Percentiles rank a stretch among this genome's conserved stretches.
Evolutionary conservation across 2,329 filamentous ascomycete species (phyloP).

Genomic region (Alternaria triticimaculans): DNA sequence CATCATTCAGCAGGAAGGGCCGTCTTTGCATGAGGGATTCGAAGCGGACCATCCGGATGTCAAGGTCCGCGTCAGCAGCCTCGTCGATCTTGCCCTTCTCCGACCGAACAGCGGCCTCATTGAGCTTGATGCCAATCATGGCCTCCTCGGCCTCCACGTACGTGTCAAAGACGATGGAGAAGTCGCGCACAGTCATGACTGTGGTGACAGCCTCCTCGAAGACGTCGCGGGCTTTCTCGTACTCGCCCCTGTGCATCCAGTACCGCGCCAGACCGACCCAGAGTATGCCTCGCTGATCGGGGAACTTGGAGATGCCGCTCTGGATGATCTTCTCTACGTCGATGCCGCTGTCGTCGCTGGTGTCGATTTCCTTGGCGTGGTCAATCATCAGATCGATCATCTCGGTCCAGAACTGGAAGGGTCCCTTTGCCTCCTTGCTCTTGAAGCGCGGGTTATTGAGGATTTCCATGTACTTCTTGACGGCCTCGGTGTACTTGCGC

Average conservation of each 20-base stretch:
- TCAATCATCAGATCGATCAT: constrained; percentile 95
- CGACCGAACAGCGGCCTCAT: constrained; percentile 79
- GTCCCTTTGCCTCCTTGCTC: constrained; percentile 92
- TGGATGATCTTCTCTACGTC: constrained; percentile 91
- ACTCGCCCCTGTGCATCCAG: constrained; percentile 91
- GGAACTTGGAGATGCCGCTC: constrained; percentile 87
- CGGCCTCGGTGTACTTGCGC: constrained; percentile 86
- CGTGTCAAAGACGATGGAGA: constrained; percentile 93
- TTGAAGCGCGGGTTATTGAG: constrained; percentile 89
- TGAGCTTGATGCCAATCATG: constrained; percentile 89
- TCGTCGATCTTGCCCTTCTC: constrained; percentile 79
- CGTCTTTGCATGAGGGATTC: constrained; percentile 97
- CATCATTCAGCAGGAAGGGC: constrained; percentile 95
- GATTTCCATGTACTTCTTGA: constrained; percentile 88
- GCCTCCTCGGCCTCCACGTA: constrained; percentile 98
- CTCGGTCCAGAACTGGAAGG: constrained; percentile 96
- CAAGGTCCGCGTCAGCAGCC: constrained; percentile 89
- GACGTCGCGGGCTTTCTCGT: constrained; percentile 88
- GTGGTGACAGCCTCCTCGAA: constrained; percentile 97
- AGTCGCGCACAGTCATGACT: constrained; percentile 98
- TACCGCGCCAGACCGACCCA: constrained; percentile 96
- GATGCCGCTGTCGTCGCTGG: constrained; percentile 80
- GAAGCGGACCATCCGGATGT: constrained; percentile 97
- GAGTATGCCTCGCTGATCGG: constrained; percentile 91
- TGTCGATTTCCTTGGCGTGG: constrained; percentile 85